Percentiles rank a stretch among this genome's conserved stretches.
phyloP scores from a whole-genome alignment of 441 rosid species.

The Bocquillonia castaneifolia region DNA sequence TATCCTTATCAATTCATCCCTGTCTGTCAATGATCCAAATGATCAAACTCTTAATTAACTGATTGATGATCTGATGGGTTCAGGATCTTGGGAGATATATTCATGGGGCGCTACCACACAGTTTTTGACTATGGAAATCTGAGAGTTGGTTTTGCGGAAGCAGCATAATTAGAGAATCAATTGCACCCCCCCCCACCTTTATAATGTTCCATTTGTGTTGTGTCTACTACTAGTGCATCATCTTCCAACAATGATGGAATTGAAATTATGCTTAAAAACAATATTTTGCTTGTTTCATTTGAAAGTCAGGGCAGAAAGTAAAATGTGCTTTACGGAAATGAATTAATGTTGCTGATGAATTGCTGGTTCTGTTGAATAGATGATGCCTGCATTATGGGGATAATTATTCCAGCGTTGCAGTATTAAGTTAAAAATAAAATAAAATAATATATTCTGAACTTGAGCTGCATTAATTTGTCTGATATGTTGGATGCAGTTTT shows the following conservation, averaged over 20 bases:
- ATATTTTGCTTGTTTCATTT: constrained; percentile 21
- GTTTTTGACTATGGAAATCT: constrained; percentile 75
- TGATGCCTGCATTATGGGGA: neutral
- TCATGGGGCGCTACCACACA: constrained; percentile 80
- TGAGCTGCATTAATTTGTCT: no score
- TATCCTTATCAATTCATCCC: neutral
- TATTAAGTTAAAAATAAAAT: no score
- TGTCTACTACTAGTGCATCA: no score
- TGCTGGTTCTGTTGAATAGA: neutral
- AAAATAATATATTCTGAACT: no score
- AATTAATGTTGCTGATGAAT: neutral
- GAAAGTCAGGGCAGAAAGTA: no score
- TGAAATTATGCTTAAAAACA: neutral
- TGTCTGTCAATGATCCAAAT: neutral
- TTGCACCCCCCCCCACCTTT: neutral
- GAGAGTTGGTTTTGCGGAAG: constrained; percentile 71
- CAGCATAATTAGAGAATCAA: constrained; percentile 30
- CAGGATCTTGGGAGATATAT: constrained; percentile 83
- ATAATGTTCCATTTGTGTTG: neutral
- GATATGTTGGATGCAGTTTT: no score
- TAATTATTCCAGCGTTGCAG: neutral
- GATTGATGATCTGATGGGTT: neutral
- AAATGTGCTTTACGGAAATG: neutral
- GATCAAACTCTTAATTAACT: neutral
- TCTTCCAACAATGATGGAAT: constrained; percentile 7